phyloP scores from a whole-genome alignment of 768 basidiomycete genomes.

The Amanita jacksonii region DNA sequence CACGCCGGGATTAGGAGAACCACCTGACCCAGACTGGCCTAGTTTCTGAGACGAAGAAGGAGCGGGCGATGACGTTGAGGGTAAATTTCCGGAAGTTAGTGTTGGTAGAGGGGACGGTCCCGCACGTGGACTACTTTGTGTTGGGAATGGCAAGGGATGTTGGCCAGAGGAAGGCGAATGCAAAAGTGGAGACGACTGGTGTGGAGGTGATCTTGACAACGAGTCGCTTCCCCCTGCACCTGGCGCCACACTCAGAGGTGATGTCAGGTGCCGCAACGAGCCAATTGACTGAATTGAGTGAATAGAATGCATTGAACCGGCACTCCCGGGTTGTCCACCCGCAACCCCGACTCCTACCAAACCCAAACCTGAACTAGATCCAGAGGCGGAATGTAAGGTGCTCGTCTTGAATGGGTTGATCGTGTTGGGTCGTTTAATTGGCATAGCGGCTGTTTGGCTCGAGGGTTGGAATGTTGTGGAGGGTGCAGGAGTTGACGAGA shows the following conservation, averaged over 20 bases:
- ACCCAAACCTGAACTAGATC: not conserved
- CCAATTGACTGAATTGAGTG: not conserved
- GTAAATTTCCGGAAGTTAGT: too few relatives aligned
- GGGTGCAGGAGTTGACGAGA: not conserved
- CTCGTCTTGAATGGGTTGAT: slow-evolving; percentile 31
- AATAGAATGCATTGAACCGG: slow-evolving; percentile 4
- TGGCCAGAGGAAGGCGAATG: not conserved
- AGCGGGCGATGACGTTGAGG: slow-evolving; percentile 17
- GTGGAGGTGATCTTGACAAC: slow-evolving; percentile 2
- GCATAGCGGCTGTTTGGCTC: not conserved
- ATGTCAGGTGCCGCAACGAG: not conserved
- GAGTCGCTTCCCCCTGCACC: not conserved
- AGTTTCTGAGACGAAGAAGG: slow-evolving; percentile 21
- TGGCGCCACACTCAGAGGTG: not conserved
- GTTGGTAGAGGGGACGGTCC: too few relatives aligned
- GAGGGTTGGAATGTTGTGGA: not conserved
- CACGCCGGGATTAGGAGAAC: too few relatives aligned
- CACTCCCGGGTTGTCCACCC: slow-evolving; percentile 3
- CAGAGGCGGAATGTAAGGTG: slow-evolving; percentile 20
- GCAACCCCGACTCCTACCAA: not conserved
- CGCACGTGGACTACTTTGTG: slow-evolving; percentile 10
- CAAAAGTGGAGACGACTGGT: not conserved
- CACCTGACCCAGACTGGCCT: not conserved
- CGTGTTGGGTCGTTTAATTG: slow-evolving; percentile 2
- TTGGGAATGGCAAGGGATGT: slow-evolving; percentile 1